These are phyloP conservation scores for Fusarium circinatum DNA, from an alignment of 2,329 filamentous ascomycete species.

Conservation along the genomic window DNA sequence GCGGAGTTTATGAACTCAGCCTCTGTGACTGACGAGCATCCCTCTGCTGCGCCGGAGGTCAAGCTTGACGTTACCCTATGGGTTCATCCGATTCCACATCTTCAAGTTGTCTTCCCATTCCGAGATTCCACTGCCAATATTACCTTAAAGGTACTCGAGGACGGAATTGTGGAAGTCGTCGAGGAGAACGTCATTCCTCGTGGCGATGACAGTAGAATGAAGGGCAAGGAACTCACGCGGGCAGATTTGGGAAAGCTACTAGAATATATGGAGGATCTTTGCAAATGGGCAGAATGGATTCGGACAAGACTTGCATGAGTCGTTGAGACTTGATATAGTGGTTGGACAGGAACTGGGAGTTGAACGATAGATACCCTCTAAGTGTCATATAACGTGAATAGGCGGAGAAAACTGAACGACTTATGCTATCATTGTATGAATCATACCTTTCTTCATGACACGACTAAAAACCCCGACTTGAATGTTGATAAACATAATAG, in stretches of 20 bases:
- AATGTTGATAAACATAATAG: neutral
- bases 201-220: constrained; percentile 41
- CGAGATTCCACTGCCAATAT: constrained; percentile 60
- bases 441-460: neutral
- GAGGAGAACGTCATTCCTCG: constrained; percentile 62
- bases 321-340: neutral
- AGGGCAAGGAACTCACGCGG: constrained; percentile 51
- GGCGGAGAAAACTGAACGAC: neutral
- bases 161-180: constrained; percentile 67
- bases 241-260: constrained; percentile 58
- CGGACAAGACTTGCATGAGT: constrained; percentile 50
- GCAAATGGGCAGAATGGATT: constrained; percentile 65
- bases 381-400: constrained; percentile 6
- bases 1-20: constrained; percentile 45
- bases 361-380: constrained; percentile 45
- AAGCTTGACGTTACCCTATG: constrained; percentile 64
- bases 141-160: constrained; percentile 67
- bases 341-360: constrained; percentile 13
- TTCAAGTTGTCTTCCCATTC: constrained; percentile 67
- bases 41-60: constrained; percentile 28
- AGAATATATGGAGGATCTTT: constrained; percentile 63
- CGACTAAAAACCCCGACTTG: neutral
- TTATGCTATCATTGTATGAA: neutral
- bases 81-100: constrained; percentile 59
- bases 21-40: neutral